Evolutionary conservation across 1,284 basidiomycete genomes (phyloP), one percentile per base, ranked within the genome.

Genomic region (Marasmius fiardii): DNA sequence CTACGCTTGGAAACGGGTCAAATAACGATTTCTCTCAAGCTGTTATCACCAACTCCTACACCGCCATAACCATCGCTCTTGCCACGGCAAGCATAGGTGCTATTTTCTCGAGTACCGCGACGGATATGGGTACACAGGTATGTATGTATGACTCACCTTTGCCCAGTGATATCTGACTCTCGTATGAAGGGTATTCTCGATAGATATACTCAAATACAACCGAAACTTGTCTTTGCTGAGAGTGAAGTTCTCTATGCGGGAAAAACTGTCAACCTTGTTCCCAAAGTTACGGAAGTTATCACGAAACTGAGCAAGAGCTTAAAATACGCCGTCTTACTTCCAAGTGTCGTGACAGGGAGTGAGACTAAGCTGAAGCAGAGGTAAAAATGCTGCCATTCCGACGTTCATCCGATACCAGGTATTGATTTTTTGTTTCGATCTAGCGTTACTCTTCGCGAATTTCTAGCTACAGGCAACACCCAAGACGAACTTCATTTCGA

Each of bases 41-140:
- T 18, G 79, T 88, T 35, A 73, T 86, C 26, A 80, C 83, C 28
- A 88, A 89, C 62, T 79, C 79, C 1, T 73, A 83, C 49, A 72
- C 72, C 12, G 76, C 79, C 10, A 70, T 88, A 12, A 78, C 79
- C 6, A 72, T 87, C 59, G 83, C 81, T 23, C 73, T 89, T 7
- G 86, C 86, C 1, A 71, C 81, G 0, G 75, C 83, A 11, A 85
- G 82, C 59, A 71, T 85, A 34, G 87, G 87, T 26, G 86, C 76
- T 2, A 77, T 88, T 37, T 86, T 82, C 64, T 85, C 85, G 0
- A 82, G 79, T 55, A 86, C 85, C 0, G 83, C 85, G 28, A 83
- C 85, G 5, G 87, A 89, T 63, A 88, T 89, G 85, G 85, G 86
- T 23, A 72, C 75, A 10, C 77, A 82, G 65, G 81, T 80, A 60